Conservation (phyloP, 441 rosid species). For the Kokia cookei region DNA sequence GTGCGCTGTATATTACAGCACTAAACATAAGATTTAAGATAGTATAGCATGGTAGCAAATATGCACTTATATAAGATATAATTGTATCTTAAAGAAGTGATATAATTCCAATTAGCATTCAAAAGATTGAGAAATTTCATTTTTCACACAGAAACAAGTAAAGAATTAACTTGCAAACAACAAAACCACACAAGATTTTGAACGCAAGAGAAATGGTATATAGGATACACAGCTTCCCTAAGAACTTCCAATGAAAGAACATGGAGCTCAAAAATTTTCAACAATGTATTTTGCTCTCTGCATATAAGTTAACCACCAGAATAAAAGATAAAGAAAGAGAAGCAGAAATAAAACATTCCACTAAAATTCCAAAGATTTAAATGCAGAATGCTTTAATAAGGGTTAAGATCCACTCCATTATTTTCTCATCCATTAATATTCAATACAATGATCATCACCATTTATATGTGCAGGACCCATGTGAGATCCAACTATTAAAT, state of each 20-base stretch:
- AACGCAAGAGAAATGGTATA: not conserved
- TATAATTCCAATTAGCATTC: not conserved
- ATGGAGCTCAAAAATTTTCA: slow-evolving; percentile 53
- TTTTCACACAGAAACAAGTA: not conserved
- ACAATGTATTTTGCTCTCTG: slow-evolving; percentile 48
- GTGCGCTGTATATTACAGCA: not conserved
- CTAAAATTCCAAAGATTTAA: not conserved
- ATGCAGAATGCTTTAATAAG: not conserved
- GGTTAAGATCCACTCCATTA: not conserved
- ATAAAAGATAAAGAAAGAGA: slow-evolving; percentile 14
- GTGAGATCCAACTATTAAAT: too few relatives aligned
- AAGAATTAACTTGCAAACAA: not conserved
- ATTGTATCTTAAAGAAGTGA: not conserved
- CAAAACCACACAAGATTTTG: not conserved
- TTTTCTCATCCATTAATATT: too few relatives aligned
- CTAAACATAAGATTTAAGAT: not conserved
- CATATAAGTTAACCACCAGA: slow-evolving; percentile 21
- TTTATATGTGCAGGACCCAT: too few relatives aligned
- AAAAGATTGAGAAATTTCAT: slow-evolving; percentile 5
- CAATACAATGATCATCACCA: too few relatives aligned
- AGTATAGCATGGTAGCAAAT: not conserved
- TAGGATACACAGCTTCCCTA: slow-evolving; percentile 85
- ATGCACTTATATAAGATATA: not conserved
- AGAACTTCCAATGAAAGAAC: slow-evolving; percentile 63
- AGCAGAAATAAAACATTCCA: not conserved